Base-by-base conservation (phyloP, 805 yeast genomes). In the Cyberlindnera lachancei region DNA sequence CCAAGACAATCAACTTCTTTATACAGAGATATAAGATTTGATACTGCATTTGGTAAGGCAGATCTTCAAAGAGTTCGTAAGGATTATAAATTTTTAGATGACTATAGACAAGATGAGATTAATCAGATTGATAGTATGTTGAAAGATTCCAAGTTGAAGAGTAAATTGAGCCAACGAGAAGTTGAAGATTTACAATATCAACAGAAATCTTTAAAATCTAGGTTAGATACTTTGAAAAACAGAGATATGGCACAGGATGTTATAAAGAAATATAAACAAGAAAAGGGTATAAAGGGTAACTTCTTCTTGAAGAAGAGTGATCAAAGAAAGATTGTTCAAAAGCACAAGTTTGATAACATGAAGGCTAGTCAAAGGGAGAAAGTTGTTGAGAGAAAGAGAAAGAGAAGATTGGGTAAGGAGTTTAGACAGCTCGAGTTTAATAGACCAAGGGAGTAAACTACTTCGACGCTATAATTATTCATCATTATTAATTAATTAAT, bases 21-120 rank as follows among this genome's bases (percentile, higher is more conserved):
- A 18, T 79, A 81, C 52, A 69, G 73, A 30, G 98, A 92, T 60
- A 79, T 94, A 21, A 68, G 98, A 45, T 92, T 92, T 54, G 96
- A 92, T 56, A 71, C 90, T 3, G 87, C 95, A 0, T 75, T 75
- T 41, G 97, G 97, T 36, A 80, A 75, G 46, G 84, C 92, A 1
- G 90, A 88, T 52, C 59, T 72, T 37, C 61, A 65, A 20, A 65
- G 68, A 37, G 71, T 83, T 13, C 66, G 96, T 38, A 73, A 75
- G 48, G 79, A 90, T 49, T 92, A 92, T 60, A 70, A 74, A 27
- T 92, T 92, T 52, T 60, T 92, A 36, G 95, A 87, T 55, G 87
- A 81, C 24, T 92, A 92, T 55, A 70, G 97, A 54, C 66, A 78
- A 42, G 56, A 64, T 7, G 98, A 92, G 53, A 66, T 92, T 23